These are phyloP conservation scores for Aspergillus vadensis DNA, from an alignment of 2,329 filamentous ascomycete species.

Conservation along the genomic window DNA sequence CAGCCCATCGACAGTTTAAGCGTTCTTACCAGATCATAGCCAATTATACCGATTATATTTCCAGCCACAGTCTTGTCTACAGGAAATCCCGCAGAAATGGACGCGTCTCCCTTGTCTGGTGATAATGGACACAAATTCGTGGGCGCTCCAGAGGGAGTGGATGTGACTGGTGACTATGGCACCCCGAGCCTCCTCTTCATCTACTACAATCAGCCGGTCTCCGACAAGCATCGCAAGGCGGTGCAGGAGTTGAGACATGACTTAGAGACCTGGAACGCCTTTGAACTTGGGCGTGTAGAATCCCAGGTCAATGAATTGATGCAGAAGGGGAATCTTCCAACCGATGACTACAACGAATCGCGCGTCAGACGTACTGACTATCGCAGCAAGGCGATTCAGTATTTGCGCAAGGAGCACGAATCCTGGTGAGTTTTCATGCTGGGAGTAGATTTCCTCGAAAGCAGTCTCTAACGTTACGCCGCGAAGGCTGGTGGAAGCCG, in stretches of 20 bases:
- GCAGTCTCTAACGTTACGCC: neutral
- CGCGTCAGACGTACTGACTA: neutral
- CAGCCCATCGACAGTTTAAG: neutral
- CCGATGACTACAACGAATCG: neutral
- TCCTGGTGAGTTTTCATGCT: neutral
- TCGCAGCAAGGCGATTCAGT: neutral
- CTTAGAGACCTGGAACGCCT: neutral
- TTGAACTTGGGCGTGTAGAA: neutral
- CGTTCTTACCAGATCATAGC: neutral
- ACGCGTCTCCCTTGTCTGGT: neutral
- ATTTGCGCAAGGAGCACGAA: neutral
- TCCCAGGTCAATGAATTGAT: neutral
- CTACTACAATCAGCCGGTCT: neutral
- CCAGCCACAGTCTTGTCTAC: neutral
- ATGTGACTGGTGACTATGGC: neutral
- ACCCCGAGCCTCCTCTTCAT: neutral
- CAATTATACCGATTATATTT: too few relatives aligned
- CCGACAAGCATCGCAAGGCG: neutral
- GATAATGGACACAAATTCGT: neutral
- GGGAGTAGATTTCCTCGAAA: too few relatives aligned
- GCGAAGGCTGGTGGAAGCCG: neutral
- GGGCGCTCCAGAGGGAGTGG: neutral
- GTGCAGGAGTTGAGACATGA: neutral
- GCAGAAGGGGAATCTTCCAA: neutral
- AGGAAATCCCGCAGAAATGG: neutral